Evolutionary conservation across 352 stramenopile species (phyloP).

Genomic region (Pythium rishiriense): DNA sequence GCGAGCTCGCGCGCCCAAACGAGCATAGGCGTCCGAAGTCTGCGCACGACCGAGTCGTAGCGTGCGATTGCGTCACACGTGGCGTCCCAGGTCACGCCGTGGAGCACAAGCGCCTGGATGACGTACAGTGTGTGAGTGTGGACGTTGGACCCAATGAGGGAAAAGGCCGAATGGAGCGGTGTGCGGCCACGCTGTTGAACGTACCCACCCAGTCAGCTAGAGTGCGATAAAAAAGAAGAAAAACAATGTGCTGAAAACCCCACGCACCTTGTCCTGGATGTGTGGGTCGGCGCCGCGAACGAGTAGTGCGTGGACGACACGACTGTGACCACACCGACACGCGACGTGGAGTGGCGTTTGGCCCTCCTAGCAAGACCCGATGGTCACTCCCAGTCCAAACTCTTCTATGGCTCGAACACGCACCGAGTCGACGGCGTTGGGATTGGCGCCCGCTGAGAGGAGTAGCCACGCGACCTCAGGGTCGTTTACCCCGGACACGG

Average conservation of each 20-base stretch:
- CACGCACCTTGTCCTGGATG: background rate
- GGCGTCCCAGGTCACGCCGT: background rate
- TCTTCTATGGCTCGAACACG: background rate
- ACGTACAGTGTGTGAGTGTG: background rate
- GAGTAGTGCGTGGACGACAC: background rate
- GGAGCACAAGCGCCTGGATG: background rate
- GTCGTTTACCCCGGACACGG: too few relatives aligned
- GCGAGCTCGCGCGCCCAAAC: background rate
- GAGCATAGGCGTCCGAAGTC: background rate
- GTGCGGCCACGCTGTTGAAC: background rate
- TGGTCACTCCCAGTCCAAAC: background rate
- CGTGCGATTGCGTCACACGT: background rate
- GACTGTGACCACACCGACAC: background rate
- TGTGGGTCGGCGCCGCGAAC: background rate
- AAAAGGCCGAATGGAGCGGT: background rate
- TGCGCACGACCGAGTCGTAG: background rate
- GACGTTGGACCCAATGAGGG: background rate
- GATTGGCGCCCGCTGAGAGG: too few relatives aligned
- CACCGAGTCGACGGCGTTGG: background rate
- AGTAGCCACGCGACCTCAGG: too few relatives aligned
- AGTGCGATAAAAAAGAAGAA: background rate
- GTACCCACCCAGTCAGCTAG: background rate
- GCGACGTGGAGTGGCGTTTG: background rate
- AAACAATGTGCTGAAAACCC: background rate
- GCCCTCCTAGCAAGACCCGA: background rate